Base-by-base conservation (phyloP, 192 early-diverging fungal species). In the Coemansia sp. region DNA sequence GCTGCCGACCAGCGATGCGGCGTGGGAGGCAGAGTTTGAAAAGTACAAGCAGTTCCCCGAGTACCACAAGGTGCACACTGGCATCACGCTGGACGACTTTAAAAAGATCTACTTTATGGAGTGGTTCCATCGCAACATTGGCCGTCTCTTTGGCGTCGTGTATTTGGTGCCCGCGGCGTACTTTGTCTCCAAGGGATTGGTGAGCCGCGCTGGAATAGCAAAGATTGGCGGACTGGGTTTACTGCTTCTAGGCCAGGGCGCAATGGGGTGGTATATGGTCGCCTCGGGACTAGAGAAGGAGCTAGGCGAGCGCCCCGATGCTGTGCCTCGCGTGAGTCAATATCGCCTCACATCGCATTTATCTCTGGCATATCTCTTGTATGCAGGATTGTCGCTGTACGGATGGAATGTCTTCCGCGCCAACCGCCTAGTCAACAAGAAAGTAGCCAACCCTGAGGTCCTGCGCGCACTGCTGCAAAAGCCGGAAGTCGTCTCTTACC, bases 31-130 rank as follows among this genome's bases (percentile, higher is more conserved):
- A 51, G 97, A 99, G 87, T 97, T 97, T 88, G 90, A 92, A 79
- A 99, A 98, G 85, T 99, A 99, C 89, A 97, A 99, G 78, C 92
- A 94, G 86, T 97, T 93, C 67, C 97, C 97, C 31, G 97, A 99
- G 85, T 99, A 96, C 82, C 95, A 95, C 80, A 86, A 93, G 90
- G 83, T 96, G 68, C 95, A 99, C 80, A 91, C 91, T 63, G 85
- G 93, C 43, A 96, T 99, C 78, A 90, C 90, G 3, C 76, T 98
- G 20, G 84, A 90, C 33, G 95, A 99, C 77, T 98, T 99, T 87
- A 98, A 99, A 84, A 90, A 84, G 63, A 99, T 98, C 68, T 99
- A 96, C 80, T 98, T 94, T 82, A 94, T 95, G 90, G 96, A 99
- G 85, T 98, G 97, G 96, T 91, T 91, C 61, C 96, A 99, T 74